These are phyloP conservation scores for Fusarium decemcellulare DNA, from an alignment of 2,329 filamentous ascomycete species.

Conservation along the genomic window DNA sequence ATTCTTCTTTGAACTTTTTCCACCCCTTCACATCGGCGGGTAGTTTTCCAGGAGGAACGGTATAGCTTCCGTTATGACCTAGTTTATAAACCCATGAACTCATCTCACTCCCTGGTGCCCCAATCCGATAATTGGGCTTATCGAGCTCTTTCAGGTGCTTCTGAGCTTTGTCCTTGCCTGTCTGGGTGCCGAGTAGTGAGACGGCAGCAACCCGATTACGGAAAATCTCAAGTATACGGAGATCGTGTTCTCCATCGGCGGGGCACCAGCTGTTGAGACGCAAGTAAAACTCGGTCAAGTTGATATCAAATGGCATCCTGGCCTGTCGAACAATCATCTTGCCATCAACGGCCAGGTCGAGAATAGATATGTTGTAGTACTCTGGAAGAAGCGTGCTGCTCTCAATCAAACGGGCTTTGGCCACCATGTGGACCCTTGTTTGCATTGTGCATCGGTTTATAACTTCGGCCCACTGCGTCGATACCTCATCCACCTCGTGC, in stretches of 20 bases:
- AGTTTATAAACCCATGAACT: conserved; percentile 37
- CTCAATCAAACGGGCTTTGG: conserved; percentile 35
- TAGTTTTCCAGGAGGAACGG: conserved; percentile 22
- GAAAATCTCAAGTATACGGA: conserved; percentile 12
- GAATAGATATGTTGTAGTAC: conserved; percentile 32
- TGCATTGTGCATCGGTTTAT: conserved; percentile 6
- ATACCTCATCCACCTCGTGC: not conserved
- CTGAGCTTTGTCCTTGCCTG: conserved; percentile 19
- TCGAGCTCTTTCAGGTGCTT: conserved; percentile 7
- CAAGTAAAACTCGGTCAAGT: conserved; percentile 12
- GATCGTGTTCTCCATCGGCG: conserved; percentile 18
- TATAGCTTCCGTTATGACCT: conserved; percentile 17
- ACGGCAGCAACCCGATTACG: conserved; percentile 19
- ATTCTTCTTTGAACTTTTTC: conserved; percentile 23
- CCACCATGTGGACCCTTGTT: conserved; percentile 32
- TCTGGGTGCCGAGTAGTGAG: not conserved
- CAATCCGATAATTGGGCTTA: conserved; percentile 1
- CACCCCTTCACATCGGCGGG: conserved; percentile 30
- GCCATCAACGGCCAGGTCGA: conserved; percentile 35
- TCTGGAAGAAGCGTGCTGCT: conserved; percentile 33
- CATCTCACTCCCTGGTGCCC: conserved; percentile 16
- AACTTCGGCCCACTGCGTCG: conserved; percentile 31
- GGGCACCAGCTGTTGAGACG: conserved; percentile 40
- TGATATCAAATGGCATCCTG: conserved; percentile 25
- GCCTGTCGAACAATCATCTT: conserved; percentile 26